Conservation (phyloP, 306 rosid species). For the Ormosia emarginata region DNA sequence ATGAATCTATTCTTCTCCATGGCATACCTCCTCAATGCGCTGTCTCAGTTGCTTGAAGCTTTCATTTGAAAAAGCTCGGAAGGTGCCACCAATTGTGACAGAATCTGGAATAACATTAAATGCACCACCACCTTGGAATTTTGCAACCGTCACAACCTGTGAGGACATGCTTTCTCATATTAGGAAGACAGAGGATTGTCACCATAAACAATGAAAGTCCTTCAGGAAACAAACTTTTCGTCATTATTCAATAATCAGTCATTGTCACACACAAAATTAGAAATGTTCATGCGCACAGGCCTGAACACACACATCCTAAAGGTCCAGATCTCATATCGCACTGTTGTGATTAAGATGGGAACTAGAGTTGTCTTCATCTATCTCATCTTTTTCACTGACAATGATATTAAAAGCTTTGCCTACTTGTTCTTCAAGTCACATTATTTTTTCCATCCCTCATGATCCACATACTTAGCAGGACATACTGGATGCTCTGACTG, state of each 20-base stretch:
- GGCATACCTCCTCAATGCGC: constrained; percentile 62
- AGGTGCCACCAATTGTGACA: constrained; percentile 75
- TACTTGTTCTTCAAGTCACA: background rate
- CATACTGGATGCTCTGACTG: background rate
- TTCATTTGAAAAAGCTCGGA: constrained; percentile 59
- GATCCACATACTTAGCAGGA: background rate
- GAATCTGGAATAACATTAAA: constrained; percentile 80
- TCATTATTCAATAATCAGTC: background rate
- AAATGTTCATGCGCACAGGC: background rate
- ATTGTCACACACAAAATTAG: background rate
- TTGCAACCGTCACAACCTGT: constrained; percentile 71
- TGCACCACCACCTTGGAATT: constrained; percentile 78
- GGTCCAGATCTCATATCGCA: background rate
- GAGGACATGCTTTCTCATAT: background rate
- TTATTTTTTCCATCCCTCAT: background rate
- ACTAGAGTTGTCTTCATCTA: background rate
- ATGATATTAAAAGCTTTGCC: background rate
- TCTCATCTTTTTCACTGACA: background rate
- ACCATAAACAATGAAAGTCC: constrained; percentile 5
- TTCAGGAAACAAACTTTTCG: background rate
- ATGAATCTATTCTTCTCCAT: background rate
- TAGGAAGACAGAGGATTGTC: constrained; percentile 10
- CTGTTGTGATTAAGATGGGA: background rate
- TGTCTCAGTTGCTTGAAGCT: constrained; percentile 50
- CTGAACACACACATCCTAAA: background rate